phyloP scores from a whole-genome alignment of 306 rosid genomes.

The Rosa rugosa region DNA sequence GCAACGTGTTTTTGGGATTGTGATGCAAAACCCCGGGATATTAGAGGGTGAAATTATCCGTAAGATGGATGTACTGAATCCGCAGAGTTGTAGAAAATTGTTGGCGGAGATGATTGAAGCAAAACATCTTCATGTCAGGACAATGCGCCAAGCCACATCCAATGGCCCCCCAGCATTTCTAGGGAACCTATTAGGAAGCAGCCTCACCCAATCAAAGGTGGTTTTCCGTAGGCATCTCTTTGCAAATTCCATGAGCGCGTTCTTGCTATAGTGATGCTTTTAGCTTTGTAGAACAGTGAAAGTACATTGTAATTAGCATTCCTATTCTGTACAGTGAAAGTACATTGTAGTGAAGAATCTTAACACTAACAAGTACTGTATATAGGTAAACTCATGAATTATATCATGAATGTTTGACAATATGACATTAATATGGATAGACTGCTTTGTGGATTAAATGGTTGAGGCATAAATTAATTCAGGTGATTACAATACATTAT shows the following conservation, averaged over 20 bases:
- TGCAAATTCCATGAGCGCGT: background rate
- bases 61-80: background rate
- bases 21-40: slow-evolving; percentile 94
- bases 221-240: slow-evolving; percentile 6
- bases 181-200: background rate
- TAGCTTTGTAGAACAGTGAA: background rate
- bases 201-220: background rate
- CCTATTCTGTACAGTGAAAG: background rate
- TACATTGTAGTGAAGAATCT: background rate
- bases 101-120: background rate
- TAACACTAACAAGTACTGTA: background rate
- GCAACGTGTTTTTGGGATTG: slow-evolving; percentile 73
- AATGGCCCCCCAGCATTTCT: background rate
- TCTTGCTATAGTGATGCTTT: background rate
- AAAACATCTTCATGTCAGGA: background rate
- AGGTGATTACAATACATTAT: background rate
- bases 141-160: background rate
- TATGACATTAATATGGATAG: background rate
- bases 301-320: background rate
- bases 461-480: background rate
- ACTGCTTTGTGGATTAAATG: background rate
- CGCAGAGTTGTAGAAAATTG: background rate
- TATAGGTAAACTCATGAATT: background rate
- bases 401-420: background rate
- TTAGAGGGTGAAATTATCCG: slow-evolving; percentile 46